phyloP scores from a whole-genome alignment of 108 stramenopile species.

The Chaetoceros muelleri region DNA sequence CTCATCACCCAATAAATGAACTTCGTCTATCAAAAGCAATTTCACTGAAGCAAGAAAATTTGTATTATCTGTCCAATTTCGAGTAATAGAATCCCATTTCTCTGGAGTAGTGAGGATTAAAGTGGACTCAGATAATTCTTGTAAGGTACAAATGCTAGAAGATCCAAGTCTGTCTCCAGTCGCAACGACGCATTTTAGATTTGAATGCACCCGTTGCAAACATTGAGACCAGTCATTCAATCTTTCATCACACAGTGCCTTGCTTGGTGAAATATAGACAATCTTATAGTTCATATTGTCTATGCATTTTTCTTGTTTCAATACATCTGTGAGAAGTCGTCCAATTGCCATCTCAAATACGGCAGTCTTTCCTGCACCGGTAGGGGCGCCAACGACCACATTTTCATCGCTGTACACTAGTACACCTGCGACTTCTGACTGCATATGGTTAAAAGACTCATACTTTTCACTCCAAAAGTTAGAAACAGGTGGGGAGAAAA shows the following conservation, averaged over 20 bases:
- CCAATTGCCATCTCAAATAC: conserved; percentile 94
- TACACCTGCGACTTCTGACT: conserved; percentile 50
- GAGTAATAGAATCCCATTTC: conserved; percentile 91
- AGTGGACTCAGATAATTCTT: conserved; percentile 63
- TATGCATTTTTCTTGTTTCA: conserved; percentile 21
- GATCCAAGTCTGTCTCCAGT: conserved; percentile 78
- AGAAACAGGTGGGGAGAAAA: conserved; percentile 41
- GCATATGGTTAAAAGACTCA: conserved; percentile 59
- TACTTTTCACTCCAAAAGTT: conserved; percentile 54
- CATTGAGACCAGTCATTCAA: conserved; percentile 78
- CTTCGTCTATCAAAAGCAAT: conserved; percentile 90
- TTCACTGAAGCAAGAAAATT: conserved; percentile 82
- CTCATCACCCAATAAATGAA: conserved; percentile 86
- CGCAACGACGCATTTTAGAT: conserved; percentile 43
- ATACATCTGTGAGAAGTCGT: conserved; percentile 40
- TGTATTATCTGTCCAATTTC: conserved; percentile 86
- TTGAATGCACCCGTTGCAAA: conserved; percentile 26
- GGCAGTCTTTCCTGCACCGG: conserved; percentile 95
- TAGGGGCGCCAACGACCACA: conserved; percentile 95
- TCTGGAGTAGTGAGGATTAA: conserved; percentile 93
- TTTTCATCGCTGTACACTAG: conserved; percentile 71
- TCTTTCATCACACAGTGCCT: conserved; percentile 92
- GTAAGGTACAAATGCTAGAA: conserved; percentile 36
- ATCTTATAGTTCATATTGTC: conserved; percentile 55
- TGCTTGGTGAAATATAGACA: conserved; percentile 90